Base-by-base conservation (phyloP, 768 basidiomycete species). In the Auricularia sp. region DNA sequence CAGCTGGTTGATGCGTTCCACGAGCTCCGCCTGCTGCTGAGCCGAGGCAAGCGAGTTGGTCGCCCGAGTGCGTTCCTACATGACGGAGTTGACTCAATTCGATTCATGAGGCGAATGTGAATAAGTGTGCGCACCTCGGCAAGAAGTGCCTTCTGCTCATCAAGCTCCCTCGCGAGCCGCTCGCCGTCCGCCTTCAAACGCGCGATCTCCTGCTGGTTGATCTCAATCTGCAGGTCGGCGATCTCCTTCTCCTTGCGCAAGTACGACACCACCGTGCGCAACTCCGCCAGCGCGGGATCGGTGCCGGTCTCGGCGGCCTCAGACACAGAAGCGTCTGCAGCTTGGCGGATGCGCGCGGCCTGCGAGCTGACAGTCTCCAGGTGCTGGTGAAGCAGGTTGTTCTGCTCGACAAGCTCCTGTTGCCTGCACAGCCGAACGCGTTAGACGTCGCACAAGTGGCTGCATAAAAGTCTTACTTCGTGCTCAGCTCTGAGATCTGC, bases 191-290 rank as follows among this genome's bases (percentile, higher is more conserved):
- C 75, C 72, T 88, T 90, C 62, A 91, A 73, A 3, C 91, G 83
- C 8, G 83, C 75, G 68, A 82, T 90, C 76, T 94, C 91, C 69
- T 86, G 84, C 71, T 83, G 88, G 78, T 86, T 82, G 60, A 94
- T 83, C 69, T 93, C 90, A 33, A 92, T 80, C 67, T 93, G 91
- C 36, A 93, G 81, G 68, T 95, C 92, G 56, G 91, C 87, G 62
- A 95, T 92, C 72, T 94, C 91, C 75, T 95, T 93, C 79, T 94
- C 93, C 71, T 88, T 91, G 51, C 93, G 83, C 39, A 95, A 77
- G 74, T 90, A 94, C 2, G 86, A 81, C 53, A 93, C 86, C 34
- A 93, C 87, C 18, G 87, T 83, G 35, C 88, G 87, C 23, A 93
- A 75, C 67, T 92, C 90, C 0, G 87, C 79, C 10, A 90, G 67